Evolutionary conservation across 2,329 filamentous ascomycete genomes (phyloP).

Genomic region (Penicillium occitanis): DNA sequence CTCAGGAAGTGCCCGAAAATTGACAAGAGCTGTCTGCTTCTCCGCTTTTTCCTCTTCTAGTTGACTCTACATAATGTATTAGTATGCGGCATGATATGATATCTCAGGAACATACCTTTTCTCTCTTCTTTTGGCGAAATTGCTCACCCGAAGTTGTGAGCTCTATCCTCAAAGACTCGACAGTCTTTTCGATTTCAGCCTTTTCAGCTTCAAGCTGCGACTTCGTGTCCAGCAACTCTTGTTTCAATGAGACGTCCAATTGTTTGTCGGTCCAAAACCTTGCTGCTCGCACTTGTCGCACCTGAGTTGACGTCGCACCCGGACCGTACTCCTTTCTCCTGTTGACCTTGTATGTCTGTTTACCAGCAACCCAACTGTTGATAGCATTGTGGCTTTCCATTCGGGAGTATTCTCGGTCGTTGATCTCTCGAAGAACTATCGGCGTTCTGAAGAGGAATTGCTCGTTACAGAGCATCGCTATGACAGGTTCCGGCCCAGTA

Average conservation of each 20-base stretch:
- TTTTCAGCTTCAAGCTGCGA: slow-evolving; percentile 46
- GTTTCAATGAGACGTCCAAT: slow-evolving; percentile 61
- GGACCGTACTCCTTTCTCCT: slow-evolving; percentile 79
- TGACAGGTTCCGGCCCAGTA: slow-evolving; percentile 75
- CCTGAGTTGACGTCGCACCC: slow-evolving; percentile 67
- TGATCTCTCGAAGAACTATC: slow-evolving; percentile 63
- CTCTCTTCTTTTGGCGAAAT: slow-evolving; percentile 31
- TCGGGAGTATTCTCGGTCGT: slow-evolving; percentile 65
- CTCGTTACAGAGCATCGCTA: slow-evolving; percentile 83
- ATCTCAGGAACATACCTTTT: slow-evolving; percentile 44
- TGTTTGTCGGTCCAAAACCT: slow-evolving; percentile 74
- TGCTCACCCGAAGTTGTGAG: slow-evolving; percentile 28
- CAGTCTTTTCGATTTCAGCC: slow-evolving; percentile 29
- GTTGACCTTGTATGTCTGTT: slow-evolving; percentile 62
- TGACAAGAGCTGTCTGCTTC: slow-evolving; percentile 65
- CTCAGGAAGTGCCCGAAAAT: slow-evolving; percentile 66
- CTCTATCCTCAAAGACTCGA: slow-evolving; percentile 32
- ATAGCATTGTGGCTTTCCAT: slow-evolving; percentile 59
- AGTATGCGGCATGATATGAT: not conserved
- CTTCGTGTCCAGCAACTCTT: slow-evolving; percentile 57
- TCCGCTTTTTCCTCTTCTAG: slow-evolving; percentile 61
- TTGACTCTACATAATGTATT: slow-evolving; percentile 26
- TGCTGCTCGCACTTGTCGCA: slow-evolving; percentile 61
- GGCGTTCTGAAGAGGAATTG: slow-evolving; percentile 67
- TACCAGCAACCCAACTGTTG: slow-evolving; percentile 68